Evolutionary conservation across 257 asterid species (phyloP).

Genomic region (Schizonepeta tenuifolia): DNA sequence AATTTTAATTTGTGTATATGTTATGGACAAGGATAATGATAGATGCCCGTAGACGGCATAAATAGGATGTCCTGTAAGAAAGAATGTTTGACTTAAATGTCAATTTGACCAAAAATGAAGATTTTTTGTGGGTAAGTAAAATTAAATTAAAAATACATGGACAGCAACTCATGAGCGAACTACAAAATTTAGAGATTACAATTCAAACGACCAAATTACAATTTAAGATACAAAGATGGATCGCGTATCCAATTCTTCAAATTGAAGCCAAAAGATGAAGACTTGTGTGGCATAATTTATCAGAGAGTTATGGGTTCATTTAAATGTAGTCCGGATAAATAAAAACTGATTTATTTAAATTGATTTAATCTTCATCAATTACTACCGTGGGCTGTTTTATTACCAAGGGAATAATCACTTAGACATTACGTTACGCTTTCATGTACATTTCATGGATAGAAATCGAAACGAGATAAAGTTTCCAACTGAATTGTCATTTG

Average conservation of each 20-base stretch:
- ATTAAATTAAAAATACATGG: too few species aligned
- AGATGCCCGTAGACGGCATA: neutral
- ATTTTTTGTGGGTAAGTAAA: too few species aligned
- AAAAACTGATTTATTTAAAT: neutral
- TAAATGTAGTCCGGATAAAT: neutral
- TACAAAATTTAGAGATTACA: too few species aligned
- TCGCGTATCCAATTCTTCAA: too few species aligned
- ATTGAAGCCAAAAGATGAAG: too few species aligned
- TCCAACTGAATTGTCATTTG: too few species aligned
- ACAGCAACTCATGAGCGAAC: too few species aligned
- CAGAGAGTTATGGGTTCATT: conserved; percentile 2
- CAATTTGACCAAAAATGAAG: conserved; percentile 18
- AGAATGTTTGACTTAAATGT: conserved; percentile 26
- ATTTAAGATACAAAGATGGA: too few species aligned
- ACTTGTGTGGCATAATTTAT: conserved; percentile 13
- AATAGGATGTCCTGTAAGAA: neutral
- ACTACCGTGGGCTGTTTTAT: neutral
- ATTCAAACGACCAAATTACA: too few species aligned
- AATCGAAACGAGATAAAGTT: too few species aligned
- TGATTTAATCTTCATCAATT: neutral
- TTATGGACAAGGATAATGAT: conserved; percentile 3
- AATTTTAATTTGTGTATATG: neutral
- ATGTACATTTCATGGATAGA: neutral
- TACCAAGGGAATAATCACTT: neutral
- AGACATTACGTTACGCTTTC: neutral